phyloP scores from a whole-genome alignment of 2,329 filamentous ascomycete species.

The Colletotrichum falcatum region DNA sequence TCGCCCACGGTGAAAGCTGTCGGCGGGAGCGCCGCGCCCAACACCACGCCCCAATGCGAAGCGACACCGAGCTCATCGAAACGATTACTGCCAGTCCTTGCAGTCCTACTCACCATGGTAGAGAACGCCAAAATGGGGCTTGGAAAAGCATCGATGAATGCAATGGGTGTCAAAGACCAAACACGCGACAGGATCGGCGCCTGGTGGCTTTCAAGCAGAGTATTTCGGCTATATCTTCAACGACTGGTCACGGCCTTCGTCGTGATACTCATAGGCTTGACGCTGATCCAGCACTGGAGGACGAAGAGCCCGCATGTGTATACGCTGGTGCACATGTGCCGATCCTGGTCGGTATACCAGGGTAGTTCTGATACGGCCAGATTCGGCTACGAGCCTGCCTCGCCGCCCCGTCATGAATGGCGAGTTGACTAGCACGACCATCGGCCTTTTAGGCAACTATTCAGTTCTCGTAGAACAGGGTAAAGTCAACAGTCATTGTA shows the following conservation, averaged over 20 bases:
- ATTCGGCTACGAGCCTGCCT: neutral
- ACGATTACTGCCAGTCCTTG: neutral
- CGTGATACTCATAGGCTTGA: neutral
- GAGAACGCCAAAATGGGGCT: neutral
- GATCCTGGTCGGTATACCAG: conserved; percentile 22
- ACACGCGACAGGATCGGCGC: neutral
- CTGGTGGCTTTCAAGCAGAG: conserved; percentile 13
- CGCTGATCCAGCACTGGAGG: neutral
- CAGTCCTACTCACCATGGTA: neutral
- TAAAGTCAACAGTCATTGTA: too few relatives aligned
- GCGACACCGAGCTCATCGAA: too few relatives aligned
- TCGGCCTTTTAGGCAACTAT: neutral
- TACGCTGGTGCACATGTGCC: conserved; percentile 30
- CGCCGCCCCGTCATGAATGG: neutral
- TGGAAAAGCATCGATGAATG: neutral
- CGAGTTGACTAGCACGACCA: neutral
- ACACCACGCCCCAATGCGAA: neutral
- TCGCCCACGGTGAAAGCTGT: neutral
- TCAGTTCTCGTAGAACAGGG: neutral
- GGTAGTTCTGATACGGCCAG: neutral
- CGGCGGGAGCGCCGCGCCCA: neutral
- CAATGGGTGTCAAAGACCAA: neutral
- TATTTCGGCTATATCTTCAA: neutral
- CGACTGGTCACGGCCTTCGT: neutral
- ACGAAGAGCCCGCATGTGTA: conserved; percentile 11